Evolutionary conservation across 1,139 yeast genomes (phyloP), one percentile per base, ranked within the genome.

Genomic region (Debaryomycetaceae sp.): DNA sequence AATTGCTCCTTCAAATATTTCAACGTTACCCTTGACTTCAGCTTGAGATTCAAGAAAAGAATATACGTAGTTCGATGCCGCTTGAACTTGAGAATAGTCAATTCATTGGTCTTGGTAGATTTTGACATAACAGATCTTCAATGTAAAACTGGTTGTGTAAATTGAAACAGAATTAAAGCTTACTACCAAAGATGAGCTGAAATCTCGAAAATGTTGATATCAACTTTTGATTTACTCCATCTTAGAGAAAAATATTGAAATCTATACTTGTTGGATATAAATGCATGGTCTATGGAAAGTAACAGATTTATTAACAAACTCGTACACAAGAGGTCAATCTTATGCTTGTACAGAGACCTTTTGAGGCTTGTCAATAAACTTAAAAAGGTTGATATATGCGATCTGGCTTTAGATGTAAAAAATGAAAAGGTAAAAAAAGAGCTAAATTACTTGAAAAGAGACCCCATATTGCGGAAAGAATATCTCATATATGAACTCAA

Each of bases 61-160:
- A 75, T 60, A 44, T 73, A 75, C 0, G 83, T 75, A 16, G 69
- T 49, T 38, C 63, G 65, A 8, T 53, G 54, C 31, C 76, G 59
- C 46, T 75, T 76, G 51, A 75, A 63, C 50, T 73, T 75, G 32
- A 77, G 46, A 5, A 73, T 62, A 5, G 70, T 61, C 6, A 53
- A 33, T 33, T 44, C 42, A 29, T 42, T 48, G 19, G 50, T 43
- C 22, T 44, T 48, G 9, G 54, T 53, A 14, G 51, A 51, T 38
- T 50, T 52, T 7, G 51, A 34, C 16, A 43, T 39, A 43, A 63
- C 62, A 5, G 70, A 69, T 14, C 70, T 59, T n/a, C n/a, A n/a
- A n/a, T n/a, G n/a, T n/a, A n/a, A n/a, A n/a, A n/a, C n/a, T n/a
- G n/a, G n/a, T n/a, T n/a, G n/a, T n/a, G n/a, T n/a, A n/a, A n/a